Conservation (phyloP, 345 rosid species). For the Heritiera fomes region DNA sequence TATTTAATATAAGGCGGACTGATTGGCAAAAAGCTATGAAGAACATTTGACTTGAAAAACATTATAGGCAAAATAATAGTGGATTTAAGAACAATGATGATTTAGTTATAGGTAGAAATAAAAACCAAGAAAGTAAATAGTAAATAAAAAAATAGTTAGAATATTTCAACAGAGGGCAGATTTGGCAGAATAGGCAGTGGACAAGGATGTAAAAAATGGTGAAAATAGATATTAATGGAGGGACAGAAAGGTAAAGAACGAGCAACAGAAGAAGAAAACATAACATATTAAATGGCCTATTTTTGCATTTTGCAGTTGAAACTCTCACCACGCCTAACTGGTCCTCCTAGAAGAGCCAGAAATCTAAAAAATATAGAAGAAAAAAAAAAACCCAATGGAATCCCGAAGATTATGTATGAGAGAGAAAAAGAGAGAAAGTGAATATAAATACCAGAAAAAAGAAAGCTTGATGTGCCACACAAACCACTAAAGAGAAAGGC, state of each 20-base stretch:
- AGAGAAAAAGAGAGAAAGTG: conserved; percentile 16
- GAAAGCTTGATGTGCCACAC: conserved; percentile 21
- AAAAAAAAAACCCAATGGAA: background rate
- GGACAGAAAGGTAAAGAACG: conserved; percentile 20
- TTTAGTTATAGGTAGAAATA: no score
- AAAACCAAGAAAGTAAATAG: no score
- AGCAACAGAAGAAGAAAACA: background rate
- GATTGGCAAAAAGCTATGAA: background rate
- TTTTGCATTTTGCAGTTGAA: conserved; percentile 17
- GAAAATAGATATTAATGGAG: background rate
- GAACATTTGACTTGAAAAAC: background rate
- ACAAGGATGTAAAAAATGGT: background rate
- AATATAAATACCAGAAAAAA: conserved; percentile 24
- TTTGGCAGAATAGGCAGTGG: no score
- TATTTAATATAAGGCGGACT: no score
- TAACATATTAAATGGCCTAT: background rate
- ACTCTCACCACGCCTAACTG: conserved; percentile 11
- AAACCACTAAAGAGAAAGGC: conserved; percentile 10
- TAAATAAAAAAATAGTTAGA: background rate
- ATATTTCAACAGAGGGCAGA: background rate
- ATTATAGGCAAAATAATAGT: background rate
- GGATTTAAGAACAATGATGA: background rate
- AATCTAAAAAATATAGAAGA: background rate
- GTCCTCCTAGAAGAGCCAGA: background rate
- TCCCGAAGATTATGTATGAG: conserved; percentile 12